Evolutionary conservation across 257 asterid species (phyloP), one percentile per base, ranked within the genome.

Genomic region (Plantago elongata): DNA sequence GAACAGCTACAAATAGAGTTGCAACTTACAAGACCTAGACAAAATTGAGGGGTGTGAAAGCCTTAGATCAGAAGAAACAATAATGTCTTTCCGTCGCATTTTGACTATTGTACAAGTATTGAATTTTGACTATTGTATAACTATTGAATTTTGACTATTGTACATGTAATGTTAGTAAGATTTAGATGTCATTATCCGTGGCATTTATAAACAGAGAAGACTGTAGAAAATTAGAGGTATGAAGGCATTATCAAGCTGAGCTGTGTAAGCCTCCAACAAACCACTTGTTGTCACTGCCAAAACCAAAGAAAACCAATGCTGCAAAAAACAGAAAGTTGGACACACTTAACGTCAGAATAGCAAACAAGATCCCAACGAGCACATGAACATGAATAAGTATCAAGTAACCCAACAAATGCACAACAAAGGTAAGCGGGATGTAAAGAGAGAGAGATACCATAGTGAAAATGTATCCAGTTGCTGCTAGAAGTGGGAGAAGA

Each of bases 181-280:
- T 9, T 57, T 18, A 57, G 11, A 57, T 8, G 30, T 42, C 10
- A 42, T 22, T 22, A 22, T 54, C 29, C 59, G 59, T 54, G 59
- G 48, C 17, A 51, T 16, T 74, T 75, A 93, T 62, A 89, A 78
- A 66, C 99, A 93, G 50, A 93, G 95, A 62, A 93, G 83, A 65
- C 97, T 89, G 74, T 89, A 85, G 87, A 93, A 93, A 60, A 93
- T 74, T 37, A 93, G 90, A 64, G 99, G 97, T 80, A 93, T 93
- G 81, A 89, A 93, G 67, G 99, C 97, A 61, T 93, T 89, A 65
- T 93, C 99, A 18, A 93, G 95, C 81, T 93, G 99, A 29, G 97
- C 91, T 1, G 96, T 89, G 81, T 85, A 85, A 42, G 97, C 96
- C 81, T 93, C 99, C 90, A 93, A 77, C 72, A 93, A 69, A 50